Base-by-base conservation (phyloP, 2,329 filamentous ascomycete species). In the Pseudogymnoascus verrucosus region DNA sequence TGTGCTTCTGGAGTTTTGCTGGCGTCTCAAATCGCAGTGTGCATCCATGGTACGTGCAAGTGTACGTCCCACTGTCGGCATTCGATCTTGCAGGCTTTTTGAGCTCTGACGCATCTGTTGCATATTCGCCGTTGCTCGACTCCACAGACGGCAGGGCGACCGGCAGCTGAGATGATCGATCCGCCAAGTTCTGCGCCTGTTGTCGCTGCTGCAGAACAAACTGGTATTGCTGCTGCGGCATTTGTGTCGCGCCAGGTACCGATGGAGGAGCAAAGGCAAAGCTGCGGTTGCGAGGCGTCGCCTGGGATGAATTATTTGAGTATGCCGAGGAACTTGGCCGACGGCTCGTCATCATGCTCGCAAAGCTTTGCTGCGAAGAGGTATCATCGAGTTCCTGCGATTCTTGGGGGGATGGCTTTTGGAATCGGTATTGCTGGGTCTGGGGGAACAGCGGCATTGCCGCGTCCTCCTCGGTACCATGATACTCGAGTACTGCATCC, bases 1-100 rank as follows among this genome's bases (percentile, higher is more conserved):
- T 97, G 79, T 99, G 95, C 77, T 95, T 95, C 74, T 98, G 93
- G 3, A 99, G 82, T 69, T 93, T 86, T 7, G 86, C 82, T 4
- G 92, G 91, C 1, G 91, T 91, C 69, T 96, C 91, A 72, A 99
- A 99, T 62, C 95, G 89, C 68, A 89, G 80, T 0, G 87, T 88
- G 73, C 95, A 98, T 10, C 92, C 91, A 71, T 96, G 92, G 71
- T 96, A 96, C 0, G 93, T 97, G 76, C 95, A 99, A 1, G 93
- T 96, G 77, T 97, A 99, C 0, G 93, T 96, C 11, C 93, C 93
- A 19, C 87, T 84, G 68, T 96, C 90, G 0, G 91, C 89, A 14
- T 80, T 80, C 1, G 88, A 86, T 42, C 86, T 81, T 1, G 78
- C 74, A 0, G 91, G 91, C 39, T 82, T 79, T 71, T 67, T 69